These are phyloP conservation scores for Diaporthe longicolla DNA, from an alignment of 2,329 filamentous ascomycete genomes.

Conservation along the genomic window DNA sequence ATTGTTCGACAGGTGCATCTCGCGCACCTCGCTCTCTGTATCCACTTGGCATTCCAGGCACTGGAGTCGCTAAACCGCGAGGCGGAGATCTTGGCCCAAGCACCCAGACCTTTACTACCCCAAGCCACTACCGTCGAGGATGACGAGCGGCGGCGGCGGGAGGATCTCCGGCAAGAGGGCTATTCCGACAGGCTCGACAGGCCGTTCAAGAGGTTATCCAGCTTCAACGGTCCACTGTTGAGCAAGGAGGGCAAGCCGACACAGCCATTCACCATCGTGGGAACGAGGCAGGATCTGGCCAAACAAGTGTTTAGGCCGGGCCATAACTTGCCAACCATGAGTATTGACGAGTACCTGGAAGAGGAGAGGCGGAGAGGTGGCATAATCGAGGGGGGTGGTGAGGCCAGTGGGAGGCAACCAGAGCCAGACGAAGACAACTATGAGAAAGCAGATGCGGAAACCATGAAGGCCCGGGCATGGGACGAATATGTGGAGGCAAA, in stretches of 20 bases:
- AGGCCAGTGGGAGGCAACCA: conserved; percentile 75
- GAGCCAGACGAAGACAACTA: conserved; percentile 91
- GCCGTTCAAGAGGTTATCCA: conserved; percentile 66
- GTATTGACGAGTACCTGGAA: conserved; percentile 96
- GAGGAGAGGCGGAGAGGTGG: conserved; percentile 88
- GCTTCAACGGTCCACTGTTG: conserved; percentile 73
- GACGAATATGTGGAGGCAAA: conserved; percentile 95
- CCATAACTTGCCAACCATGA: conserved; percentile 97
- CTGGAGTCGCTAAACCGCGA: conserved; percentile 92
- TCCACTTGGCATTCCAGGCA: conserved; percentile 86
- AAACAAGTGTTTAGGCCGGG: conserved; percentile 89
- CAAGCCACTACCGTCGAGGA: conserved; percentile 62
- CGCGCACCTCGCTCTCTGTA: conserved; percentile 78
- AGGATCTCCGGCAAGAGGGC: conserved; percentile 48
- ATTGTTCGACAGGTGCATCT: conserved; percentile 84
- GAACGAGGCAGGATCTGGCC: conserved; percentile 80
- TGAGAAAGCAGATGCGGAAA: conserved; percentile 90
- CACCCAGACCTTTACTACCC: conserved; percentile 67
- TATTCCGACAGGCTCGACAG: conserved; percentile 84
- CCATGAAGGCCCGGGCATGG: conserved; percentile 93
- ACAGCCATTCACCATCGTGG: conserved; percentile 89
- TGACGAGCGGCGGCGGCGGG: conserved; percentile 57
- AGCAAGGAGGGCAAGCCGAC: conserved; percentile 86
- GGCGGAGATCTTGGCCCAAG: conserved; percentile 82
- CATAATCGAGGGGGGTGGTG: conserved; percentile 92